Base-by-base conservation (phyloP, 1,284 basidiomycete species). In the Moesziomyces parantarcticus region DNA sequence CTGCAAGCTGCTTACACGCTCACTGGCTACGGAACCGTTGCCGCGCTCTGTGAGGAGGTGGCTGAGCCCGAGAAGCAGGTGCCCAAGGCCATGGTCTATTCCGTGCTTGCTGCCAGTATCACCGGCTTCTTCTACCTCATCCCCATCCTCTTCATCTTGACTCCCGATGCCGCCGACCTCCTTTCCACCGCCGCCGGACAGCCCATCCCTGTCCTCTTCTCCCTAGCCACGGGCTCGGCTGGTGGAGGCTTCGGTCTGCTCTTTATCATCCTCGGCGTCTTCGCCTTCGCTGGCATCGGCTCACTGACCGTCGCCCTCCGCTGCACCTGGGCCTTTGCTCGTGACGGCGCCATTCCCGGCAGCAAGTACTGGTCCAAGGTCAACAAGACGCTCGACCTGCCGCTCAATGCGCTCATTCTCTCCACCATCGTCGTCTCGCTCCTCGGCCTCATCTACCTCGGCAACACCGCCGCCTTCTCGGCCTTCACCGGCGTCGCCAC, bases 221-320 rank as follows among this genome's bases (percentile, higher is more conserved):
- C 85, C 60, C 78, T 76, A 1, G 86, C 86, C 18, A 86, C 85
- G 0, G 85, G 86, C 10, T 81, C 78, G 25, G 59, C 84, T 1
- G 85, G 83, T 4, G 86, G 85, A 3, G 86, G 84, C 3, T 83
- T 87, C 32, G 86, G 86, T 6, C 65, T 87, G 11, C 78, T 86
- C 2, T 85, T 86, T 66, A 79, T 86, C 40, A 85, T 87, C 61
- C 82, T 87, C 43, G 86, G 85, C 22, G 85, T 87, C 57, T 85
- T 85, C 76, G 67, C 85, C 32, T 86, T 87, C 61, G 86, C 86
- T 4, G 80, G 84, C 6, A 83, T 87, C 46, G 86, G 86, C 3
- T 84, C 85, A 9, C 76, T 86, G 16, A 86, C 86, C 11, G 86
- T 85, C 8, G 85, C 85, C 13, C 84, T 84, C 13, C 81, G 86